Evolutionary conservation across 345 rosid species (phyloP), one percentile per base, ranked within the genome.

Genomic region (Gossypium herbaceum): DNA sequence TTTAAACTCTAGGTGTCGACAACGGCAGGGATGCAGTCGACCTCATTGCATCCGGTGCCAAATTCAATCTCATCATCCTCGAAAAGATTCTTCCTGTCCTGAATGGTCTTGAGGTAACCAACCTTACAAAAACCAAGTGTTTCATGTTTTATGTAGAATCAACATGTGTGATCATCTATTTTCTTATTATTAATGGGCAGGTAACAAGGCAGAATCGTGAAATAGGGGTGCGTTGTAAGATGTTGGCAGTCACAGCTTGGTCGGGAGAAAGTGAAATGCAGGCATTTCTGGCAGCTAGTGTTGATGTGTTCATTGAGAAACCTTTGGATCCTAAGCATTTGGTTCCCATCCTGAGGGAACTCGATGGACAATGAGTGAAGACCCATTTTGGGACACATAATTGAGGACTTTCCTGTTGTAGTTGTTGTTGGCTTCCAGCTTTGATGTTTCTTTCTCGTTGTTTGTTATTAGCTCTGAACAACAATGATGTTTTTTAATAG

Each of bases 201-300:
- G 7, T 59, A 9, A 65, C 74, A 5, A 71, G 76, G 68, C 61
- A 64, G 7, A 70, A 64, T 2, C 75, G 79, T 10, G 68, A 45
- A 9, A 29, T 45, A 72, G 82, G 79, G 17, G 41, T 79, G 12
- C 12, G 2, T 4, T 25, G 67, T 19, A 75, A 55, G 73, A 79
- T 79, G 16, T 0, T 71, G 54, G 76, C 68, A 0, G 29, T 75
- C 9, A 6, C 54, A 54, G 52, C 20, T 10, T 29, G 2, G 27
- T 10, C 16, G 1, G 7, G 11, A 16, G 76, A 71, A 13, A 55
- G 7, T 4, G 64, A 62, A 0, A 34, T 48, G 59, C 55, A 3
- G 29, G 73, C 39, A 17, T 64, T 75, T 75, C 72, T 75, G 13
- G 79, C 61, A 16, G 76, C 79, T 5, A 73, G 73, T 2, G 73